Percentiles rank a stretch among this genome's conserved stretches.
Evolutionary conservation across 176 grass and related monocot genomes (phyloP).

Genomic region (Themeda triandra): DNA sequence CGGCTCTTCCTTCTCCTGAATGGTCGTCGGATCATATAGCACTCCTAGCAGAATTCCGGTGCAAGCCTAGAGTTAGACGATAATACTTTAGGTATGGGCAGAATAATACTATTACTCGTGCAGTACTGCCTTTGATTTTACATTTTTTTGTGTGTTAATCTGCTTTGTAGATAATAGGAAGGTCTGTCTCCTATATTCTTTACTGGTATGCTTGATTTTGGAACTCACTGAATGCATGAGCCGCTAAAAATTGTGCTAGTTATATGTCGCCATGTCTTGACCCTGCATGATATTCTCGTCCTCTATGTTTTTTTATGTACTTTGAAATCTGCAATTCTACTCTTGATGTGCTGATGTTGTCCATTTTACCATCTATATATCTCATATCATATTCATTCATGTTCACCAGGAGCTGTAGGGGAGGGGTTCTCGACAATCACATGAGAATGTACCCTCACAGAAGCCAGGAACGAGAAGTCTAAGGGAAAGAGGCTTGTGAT

Average conservation of each 20-base stretch:
- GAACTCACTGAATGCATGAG: slow-evolving; percentile 3
- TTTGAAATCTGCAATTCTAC: neutral
- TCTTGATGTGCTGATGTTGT: neutral
- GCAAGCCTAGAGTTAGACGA: slow-evolving; percentile 70
- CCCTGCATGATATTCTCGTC: neutral
- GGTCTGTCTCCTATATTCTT: neutral
- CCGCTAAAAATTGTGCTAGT: neutral
- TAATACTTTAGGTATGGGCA: slow-evolving; percentile 49
- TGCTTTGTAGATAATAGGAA: neutral
- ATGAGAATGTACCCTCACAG: neutral
- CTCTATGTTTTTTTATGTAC: neutral
- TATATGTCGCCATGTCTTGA: neutral
- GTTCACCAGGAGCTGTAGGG: neutral
- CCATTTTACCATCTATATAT: neutral
- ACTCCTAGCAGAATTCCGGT: slow-evolving; percentile 81
- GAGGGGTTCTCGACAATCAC: slow-evolving; percentile 1
- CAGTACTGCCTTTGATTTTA: neutral
- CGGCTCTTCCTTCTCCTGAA: slow-evolving; percentile 82
- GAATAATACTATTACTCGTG: neutral
- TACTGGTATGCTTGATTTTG: neutral
- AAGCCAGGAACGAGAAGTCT: slow-evolving; percentile 27
- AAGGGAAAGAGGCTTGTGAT: slow-evolving; percentile 30
- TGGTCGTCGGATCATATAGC: slow-evolving; percentile 95
- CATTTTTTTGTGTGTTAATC: neutral
- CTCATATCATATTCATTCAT: neutral